Evolutionary conservation across 1,139 yeast species (phyloP), one percentile per base, ranked within the genome.

Genomic region (Taphrina deformans): DNA sequence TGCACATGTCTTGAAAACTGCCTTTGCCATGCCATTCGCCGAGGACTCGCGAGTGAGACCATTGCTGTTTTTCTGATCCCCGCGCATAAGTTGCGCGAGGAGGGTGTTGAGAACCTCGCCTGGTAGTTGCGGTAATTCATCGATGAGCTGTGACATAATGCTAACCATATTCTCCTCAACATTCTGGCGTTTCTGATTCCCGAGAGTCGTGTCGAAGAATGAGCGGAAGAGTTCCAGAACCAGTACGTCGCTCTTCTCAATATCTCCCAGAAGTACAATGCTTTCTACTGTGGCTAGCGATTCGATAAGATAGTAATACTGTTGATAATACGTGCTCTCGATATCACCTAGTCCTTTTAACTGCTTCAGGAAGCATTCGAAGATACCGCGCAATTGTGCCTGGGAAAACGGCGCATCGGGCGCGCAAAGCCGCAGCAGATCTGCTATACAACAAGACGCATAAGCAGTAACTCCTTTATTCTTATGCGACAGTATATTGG

Each of bases 381-480:
- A 75, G 27, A 76, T 72, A 12, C 66, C 65, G 71, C 71, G 78
- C 35, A 91, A 77, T 69, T 88, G 87, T 1, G 77, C 70, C 40
- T 85, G 85, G 1, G 89, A 84, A 75, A 82, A 91, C 5, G 98
- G 97, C 3, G 97, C 96, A 75, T 91, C 89, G 0, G 97, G 97
- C 0, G 97, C 97, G 73, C 81, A 87, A 10, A 91, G 76, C 67
- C 96, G 80, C 51, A 92, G 76, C 14, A 92, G 79, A 73, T 91
- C 96, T 2, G 92, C 82, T 10, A 91, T 71, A 68, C 95, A 85
- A 72, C 96, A 87, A 18, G 95, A 86, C 1, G 83, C 82, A 67
- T 80, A 84, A 0, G 92, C 85, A 70, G 86, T 88, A 2, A 91
- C 85, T 2, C 96, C 96, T 2, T 75, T 70, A 71, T 89, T 90